Evolutionary conservation across 345 rosid species (phyloP).

Genomic region (Anacardium occidentale): DNA sequence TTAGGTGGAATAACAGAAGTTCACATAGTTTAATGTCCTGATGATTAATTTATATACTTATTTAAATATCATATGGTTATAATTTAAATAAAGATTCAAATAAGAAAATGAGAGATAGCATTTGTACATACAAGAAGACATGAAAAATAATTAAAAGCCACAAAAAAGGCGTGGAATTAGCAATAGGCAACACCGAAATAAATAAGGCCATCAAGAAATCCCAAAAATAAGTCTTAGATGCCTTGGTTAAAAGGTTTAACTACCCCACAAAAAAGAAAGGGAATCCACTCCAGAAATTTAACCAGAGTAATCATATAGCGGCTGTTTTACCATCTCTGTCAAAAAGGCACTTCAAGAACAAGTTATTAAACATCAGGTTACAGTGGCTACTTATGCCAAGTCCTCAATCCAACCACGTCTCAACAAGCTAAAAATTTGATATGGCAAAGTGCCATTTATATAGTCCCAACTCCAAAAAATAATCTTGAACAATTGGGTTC

Average conservation of each 20-base stretch:
- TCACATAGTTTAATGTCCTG: not conserved
- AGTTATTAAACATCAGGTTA: not conserved
- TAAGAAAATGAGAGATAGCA: not conserved
- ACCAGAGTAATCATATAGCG: not conserved
- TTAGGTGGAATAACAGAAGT: not conserved
- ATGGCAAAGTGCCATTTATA: not conserved
- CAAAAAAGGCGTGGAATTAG: no score
- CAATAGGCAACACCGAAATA: no score
- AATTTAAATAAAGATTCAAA: not conserved
- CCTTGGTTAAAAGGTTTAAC: not conserved
- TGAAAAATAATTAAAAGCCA: not conserved
- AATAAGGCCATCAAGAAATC: not conserved
- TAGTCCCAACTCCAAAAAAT: not conserved
- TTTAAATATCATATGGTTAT: not conserved
- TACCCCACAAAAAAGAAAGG: not conserved
- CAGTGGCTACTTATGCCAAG: not conserved
- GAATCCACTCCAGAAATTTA: not conserved
- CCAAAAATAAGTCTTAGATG: not conserved
- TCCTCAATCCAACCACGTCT: not conserved
- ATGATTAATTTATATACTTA: not conserved
- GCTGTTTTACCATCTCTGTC: not conserved
- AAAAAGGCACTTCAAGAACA: not conserved
- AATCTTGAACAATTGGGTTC: not conserved
- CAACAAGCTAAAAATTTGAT: not conserved
- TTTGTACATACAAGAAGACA: no score